Base-by-base conservation (phyloP, 2,329 filamentous ascomycete genomes). In the Bipolaris zeicola region DNA sequence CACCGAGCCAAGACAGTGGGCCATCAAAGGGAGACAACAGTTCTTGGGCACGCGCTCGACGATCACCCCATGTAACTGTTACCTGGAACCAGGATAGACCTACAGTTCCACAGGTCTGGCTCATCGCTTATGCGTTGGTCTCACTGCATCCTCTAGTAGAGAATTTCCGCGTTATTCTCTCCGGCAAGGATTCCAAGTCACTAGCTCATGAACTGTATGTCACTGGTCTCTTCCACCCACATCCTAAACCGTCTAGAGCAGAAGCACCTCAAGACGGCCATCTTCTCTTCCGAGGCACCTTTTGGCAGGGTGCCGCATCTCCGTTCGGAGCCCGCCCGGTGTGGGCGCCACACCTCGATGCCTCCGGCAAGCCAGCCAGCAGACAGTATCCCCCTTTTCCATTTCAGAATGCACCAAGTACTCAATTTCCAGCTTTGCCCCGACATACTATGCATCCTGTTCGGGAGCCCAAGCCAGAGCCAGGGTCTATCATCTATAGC, bases 401-500 rank as follows among this genome's bases (percentile, higher is more conserved):
- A 4, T 74, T 76, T 47, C 73, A 76, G 49, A 77, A 76, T 61
- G 77, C 79, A 24, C 76, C 82, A 57, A 82, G 80, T 3, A 83
- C 79, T 34, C 75, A 77, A 44, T 80, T 80, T 50, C 78, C 79
- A 11, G 71, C 78, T 4, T 71, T 81, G 52, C 78, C 78, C 4
- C 77, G 84, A 10, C 85, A 89, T 71, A 80, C 85, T 10, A 87
- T 85, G 75, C 90, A 93, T 75, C 90, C 90, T 3, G 81, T 88
- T 6, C 87, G 90, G 7, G 86, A 87, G 1, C 82, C 86, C 33
- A 93, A 94, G 78, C 90, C 90, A 5, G 78, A 80, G 1, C 88
- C 88, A 0, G 89, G 89, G 3, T 84, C 87, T 1, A 82, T 89
- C 58, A 83, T 90, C 64, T 94, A 94, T 79, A 91, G 89, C 70